Percentiles rank a stretch among this genome's conserved stretches.
Evolutionary conservation across 2,329 filamentous ascomycete species (phyloP).

Genomic region (Leptographium galeiforme): DNA sequence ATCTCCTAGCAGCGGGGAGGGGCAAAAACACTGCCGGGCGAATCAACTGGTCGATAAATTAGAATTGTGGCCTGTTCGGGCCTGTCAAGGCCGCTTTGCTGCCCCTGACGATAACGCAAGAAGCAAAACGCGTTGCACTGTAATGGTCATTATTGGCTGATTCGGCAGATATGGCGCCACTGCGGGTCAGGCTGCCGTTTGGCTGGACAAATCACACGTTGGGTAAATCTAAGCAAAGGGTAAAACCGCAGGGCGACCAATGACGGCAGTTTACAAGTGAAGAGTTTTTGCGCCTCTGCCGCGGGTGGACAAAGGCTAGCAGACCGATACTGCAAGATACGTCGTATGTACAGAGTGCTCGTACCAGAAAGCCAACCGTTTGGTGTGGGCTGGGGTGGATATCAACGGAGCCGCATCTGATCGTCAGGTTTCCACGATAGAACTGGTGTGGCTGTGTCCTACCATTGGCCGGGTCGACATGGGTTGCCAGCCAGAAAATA

Average conservation of each 20-base stretch:
- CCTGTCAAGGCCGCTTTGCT: neutral
- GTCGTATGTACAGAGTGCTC: neutral
- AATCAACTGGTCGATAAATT: neutral
- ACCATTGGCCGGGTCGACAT: neutral
- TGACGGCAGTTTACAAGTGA: neutral
- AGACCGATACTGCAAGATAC: neutral
- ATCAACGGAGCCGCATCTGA: neutral
- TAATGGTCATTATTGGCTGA: neutral
- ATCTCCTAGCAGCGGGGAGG: neutral
- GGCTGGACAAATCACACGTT: neutral
- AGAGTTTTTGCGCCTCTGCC: too few relatives aligned
- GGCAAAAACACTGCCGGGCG: neutral
- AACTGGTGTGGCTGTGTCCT: neutral
- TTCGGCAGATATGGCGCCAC: neutral
- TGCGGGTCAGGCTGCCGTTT: neutral
- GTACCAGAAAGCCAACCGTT: neutral
- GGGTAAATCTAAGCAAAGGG: neutral
- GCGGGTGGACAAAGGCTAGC: neutral
- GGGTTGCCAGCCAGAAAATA: neutral
- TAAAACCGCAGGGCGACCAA: too few relatives aligned
- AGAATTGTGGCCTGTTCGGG: constrained; percentile 1
- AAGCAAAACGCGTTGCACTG: neutral
- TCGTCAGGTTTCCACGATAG: neutral
- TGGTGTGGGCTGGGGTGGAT: neutral
- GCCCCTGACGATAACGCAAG: neutral